These are phyloP conservation scores for barrel medic (Medicago truncatula) DNA, from an alignment of 306 rosid genomes.

Conservation along the genomic window DNA sequence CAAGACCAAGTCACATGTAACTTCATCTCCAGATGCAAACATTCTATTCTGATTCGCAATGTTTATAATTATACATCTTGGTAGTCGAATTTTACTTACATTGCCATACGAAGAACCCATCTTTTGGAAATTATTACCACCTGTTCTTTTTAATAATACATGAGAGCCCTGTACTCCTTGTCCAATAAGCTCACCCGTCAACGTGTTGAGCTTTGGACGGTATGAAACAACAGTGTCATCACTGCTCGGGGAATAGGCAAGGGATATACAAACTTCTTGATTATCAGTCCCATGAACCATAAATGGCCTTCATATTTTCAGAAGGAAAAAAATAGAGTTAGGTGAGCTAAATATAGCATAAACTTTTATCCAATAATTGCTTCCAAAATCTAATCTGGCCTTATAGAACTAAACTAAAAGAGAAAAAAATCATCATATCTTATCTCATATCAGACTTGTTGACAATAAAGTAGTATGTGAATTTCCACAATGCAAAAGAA, in stretches of 20 bases:
- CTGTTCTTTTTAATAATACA: conserved; percentile 56
- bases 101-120: conserved; percentile 59
- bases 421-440: conserved; percentile 27
- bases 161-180: conserved; percentile 74
- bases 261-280: conserved; percentile 90
- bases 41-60: conserved; percentile 44
- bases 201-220: conserved; percentile 76
- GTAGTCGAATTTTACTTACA: conserved; percentile 69
- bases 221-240: conserved; percentile 79
- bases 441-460: conserved; percentile 24
- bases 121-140: conserved; percentile 45
- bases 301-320: conserved; percentile 63
- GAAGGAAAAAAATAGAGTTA: conserved; percentile 37
- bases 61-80: conserved; percentile 66
- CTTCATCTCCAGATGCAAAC: conserved; percentile 76
- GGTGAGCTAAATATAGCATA: conserved; percentile 28
- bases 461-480: background rate
- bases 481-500: conserved; percentile 37
- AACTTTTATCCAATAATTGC: conserved; percentile 12
- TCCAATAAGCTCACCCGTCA: conserved; percentile 48
- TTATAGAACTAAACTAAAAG: conserved; percentile 25
- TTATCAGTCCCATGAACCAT: conserved; percentile 67
- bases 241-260: conserved; percentile 72
- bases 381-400: conserved; percentile 34
- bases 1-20: conserved; percentile 58